Base-by-base conservation (phyloP, 257 asterid genomes). In the Penstemon newberryi region DNA sequence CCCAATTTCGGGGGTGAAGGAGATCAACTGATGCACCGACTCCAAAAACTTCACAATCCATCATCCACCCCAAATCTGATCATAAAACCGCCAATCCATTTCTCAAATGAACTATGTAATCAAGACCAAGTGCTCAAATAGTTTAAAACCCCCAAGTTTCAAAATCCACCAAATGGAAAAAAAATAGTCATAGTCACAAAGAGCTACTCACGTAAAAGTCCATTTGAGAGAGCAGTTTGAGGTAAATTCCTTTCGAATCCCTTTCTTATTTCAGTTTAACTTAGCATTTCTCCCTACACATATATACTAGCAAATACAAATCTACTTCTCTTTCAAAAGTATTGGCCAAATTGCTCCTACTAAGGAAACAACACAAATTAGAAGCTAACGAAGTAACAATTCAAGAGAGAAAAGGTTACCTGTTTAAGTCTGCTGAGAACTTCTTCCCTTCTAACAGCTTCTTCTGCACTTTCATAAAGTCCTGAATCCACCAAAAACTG, bases 401-500 rank as follows among this genome's bases (percentile, higher is more conserved):
- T 13, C 57, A 41, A 52, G 4, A 15, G 13, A 8, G 58, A 6
- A 12, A 1, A 60, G 76, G 18, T 13, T 7, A 91, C 99, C 93
- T 85, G 92, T 70, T 84, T 85, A 56, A 94, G 92, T 47, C 90
- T 83, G 57, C 58, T 68, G 40, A 91, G 88, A 56, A 94, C 96
- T 25, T 75, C 81, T 71, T 85, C 89, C 69, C 99, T 87, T 78
- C 81, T 90, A 64, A 77, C 84, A 72, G 86, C 81, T 62, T 91
- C 96, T 68, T 84, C 95, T 0, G 69, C 79, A 65, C 92, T 87
- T 81, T 94, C 99, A 71, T 87, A 86, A 9, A 94, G 72, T 60
- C 93, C 96, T 19, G 95, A 78, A 62, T 83, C 89, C 59, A 70
- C 83, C 90, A 89, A 75, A 82, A 84, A 87, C 99, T 88, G 71